Evolutionary conservation across 2,329 filamentous ascomycete species (phyloP).

Genomic region (Leptographium galeiforme): DNA sequence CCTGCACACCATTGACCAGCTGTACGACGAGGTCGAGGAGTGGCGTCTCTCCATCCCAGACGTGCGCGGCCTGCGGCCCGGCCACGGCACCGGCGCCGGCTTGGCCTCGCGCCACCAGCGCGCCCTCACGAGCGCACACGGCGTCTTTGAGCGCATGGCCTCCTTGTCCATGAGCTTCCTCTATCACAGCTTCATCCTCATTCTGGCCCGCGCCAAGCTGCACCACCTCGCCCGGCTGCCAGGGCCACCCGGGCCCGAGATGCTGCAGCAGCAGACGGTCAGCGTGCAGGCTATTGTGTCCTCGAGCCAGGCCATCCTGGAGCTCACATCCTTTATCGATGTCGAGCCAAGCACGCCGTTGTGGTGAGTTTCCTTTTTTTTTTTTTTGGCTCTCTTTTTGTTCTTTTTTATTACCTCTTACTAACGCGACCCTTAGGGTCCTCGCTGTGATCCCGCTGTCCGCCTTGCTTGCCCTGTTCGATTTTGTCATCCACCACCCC

Average conservation of each 20-base stretch:
- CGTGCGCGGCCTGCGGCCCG: neutral
- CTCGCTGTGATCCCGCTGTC: conserved; percentile 22
- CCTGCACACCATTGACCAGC: conserved; percentile 15
- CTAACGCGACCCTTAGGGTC: conserved; percentile 6
- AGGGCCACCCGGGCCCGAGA: neutral
- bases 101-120: conserved; percentile 3
- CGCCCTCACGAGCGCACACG: conserved; percentile 6
- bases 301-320: conserved; percentile 14
- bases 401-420: no score
- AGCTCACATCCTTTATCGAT: conserved; percentile 17
- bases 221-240: conserved; percentile 2
- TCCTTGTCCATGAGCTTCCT: conserved; percentile 14
- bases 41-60: conserved; percentile 17
- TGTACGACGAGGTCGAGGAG: conserved; percentile 15
- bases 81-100: neutral
- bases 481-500: conserved; percentile 25
- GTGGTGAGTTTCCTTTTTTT: conserved; percentile 4
- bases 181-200: conserved; percentile 17
- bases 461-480: conserved; percentile 26
- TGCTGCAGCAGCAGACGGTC: neutral
- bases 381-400: no score
- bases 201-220: conserved; percentile 15
- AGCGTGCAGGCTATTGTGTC: neutral
- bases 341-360: conserved; percentile 17
- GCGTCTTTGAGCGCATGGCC: conserved; percentile 1